Base-by-base conservation (phyloP, 805 yeast genomes). In the Sugiyamaella qingdaonensis region DNA sequence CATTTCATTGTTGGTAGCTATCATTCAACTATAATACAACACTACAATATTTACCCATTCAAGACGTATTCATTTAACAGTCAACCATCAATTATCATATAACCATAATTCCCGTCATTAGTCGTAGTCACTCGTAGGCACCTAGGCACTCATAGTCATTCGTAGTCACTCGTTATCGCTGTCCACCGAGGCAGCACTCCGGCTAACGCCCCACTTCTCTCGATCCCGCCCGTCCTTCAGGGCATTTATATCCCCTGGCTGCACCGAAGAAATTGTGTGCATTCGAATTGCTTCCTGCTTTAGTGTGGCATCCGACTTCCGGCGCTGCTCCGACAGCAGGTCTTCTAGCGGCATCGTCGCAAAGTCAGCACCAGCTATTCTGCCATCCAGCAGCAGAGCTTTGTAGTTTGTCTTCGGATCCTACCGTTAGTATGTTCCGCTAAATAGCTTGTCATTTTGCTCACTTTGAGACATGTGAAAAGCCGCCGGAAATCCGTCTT, bases 141-240 rank as follows among this genome's bases (percentile, higher is more conserved):
- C 29, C 7, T 24, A 24, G 29, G 3, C 29, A 24, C 29, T 24
- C 29, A 7, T 24, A 24, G 29, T 7, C 29, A 24, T 7, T 24
- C 29, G 29, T 34, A n/a, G 44, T 19, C 4, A 43, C 24, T 46
- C 49, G 27, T 33, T 8, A 14, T 29, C 49, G n/a, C 49, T 46
- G 31, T 55, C 59, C n/a, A 57, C 49, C 33, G 60, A 53, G 4
- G 76, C 76, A 2, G 75, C 75, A 7, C 75, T 70, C 8, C 64
- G 55, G 10, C 67, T 63, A 1, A 71, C 72, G 4, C 75, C 76
- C 76, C 76, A 72, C 45, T 73, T 72, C 45, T 68, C 75, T 9
- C 74, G 52, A 32, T 70, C 74, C 2, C 75, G 56, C 37, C 76
- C 76, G 50, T 72, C 76, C 41, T 71, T 70, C n/a, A 68, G 35